phyloP scores from a whole-genome alignment of 169 alveolate genomes.

The Plasmodium gallinaceum region DNA sequence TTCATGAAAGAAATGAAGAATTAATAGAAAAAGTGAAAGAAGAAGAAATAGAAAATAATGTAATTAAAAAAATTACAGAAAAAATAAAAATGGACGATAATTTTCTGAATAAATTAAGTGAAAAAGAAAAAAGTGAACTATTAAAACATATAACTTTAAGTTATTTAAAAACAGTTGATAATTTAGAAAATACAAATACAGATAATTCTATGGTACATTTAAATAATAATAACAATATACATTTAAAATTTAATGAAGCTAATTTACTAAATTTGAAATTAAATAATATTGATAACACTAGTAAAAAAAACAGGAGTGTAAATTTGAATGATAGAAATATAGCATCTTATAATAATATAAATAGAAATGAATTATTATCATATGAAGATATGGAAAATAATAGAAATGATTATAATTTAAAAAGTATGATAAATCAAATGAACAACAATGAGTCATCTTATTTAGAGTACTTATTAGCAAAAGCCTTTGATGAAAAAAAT shows the following conservation, averaged over 20 bases:
- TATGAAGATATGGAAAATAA: neutral
- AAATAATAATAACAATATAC: neutral
- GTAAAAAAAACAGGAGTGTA: neutral
- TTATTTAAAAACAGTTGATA: neutral
- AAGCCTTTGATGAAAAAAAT: neutral
- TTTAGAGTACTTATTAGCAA: neutral
- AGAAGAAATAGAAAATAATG: neutral
- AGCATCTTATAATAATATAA: neutral
- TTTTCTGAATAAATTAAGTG: slow-evolving; percentile 27
- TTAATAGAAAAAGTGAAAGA: neutral
- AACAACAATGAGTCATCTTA: neutral
- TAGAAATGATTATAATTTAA: neutral
- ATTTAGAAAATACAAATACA: neutral
- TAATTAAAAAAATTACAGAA: slow-evolving; percentile 8
- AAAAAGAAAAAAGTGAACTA: slow-evolving; percentile 24
- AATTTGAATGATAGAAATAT: neutral
- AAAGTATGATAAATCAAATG: neutral
- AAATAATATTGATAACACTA: neutral
- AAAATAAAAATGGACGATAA: slow-evolving; percentile 41
- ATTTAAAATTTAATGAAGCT: too few relatives aligned
- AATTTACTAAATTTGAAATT: neutral
- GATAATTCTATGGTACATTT: neutral
- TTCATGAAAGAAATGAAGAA: slow-evolving; percentile 1
- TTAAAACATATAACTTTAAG: slow-evolving; percentile 17
- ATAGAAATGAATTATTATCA: neutral